Base-by-base conservation (phyloP, 371 early-diverging fungal species). In the Syncephalis fuscata region DNA sequence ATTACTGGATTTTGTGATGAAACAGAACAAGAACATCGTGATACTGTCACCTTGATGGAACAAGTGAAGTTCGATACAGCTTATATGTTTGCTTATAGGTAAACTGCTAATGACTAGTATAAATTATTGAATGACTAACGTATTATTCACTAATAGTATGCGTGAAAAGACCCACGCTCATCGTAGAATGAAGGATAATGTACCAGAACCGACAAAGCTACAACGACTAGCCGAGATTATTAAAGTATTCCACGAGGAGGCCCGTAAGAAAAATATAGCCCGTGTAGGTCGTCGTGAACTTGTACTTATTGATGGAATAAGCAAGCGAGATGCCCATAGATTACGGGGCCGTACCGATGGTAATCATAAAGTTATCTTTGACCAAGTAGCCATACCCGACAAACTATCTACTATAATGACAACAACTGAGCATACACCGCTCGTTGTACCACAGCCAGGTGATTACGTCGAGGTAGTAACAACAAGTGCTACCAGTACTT, bases 1-100 rank as follows among this genome's bases (percentile, higher is more conserved):
- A 85, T 85, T 48, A 71, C 76, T 22, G 85, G 85, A 1, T 85
- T 85, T 46, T 85, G 85, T 58, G 82, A 78, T n/a, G 85, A 85
- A 55, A 85, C 82, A 9, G 84, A 83, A 46, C 59, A 59, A 3
- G 82, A 83, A 48, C 82, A 82, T 56, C 57, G 52, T 11, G 82
- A 83, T 48, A 85, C 85, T 0, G 71, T 83, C 32, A 61, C 62
- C 3, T 27, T 79, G 49, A 79, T 85, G 79, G 59, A 73, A 25
- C 50, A 64, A 10, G 81, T 85, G 1, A 67, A 73, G 42, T 85
- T 73, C 27, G 85, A 85, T 52, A 75, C 70, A 55, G 85, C 85
- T 0, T 85, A 75, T 49, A 85, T 85, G 85, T 85, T 85, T 64
- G 79, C 79, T 8, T 85, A 85, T 55, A 67, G 66, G 50, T 65